phyloP scores from a whole-genome alignment of 2,329 filamentous ascomycete genomes.

The Fusarium irregulare region DNA sequence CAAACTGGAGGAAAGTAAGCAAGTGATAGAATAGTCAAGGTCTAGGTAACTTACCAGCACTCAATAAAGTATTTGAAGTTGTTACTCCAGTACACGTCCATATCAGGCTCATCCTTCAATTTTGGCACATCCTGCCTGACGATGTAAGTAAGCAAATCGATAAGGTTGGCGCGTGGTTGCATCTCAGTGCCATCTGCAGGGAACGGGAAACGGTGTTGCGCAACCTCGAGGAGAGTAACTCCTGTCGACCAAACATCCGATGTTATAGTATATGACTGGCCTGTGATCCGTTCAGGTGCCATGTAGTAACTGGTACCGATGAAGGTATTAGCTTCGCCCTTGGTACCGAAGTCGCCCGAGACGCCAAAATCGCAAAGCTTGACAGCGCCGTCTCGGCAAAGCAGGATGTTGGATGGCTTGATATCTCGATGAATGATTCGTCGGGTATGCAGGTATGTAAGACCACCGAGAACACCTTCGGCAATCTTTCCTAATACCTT shows the following conservation, averaged over 20 bases:
- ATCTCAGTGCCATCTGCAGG: slow-evolving; percentile 95
- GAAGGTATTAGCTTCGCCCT: slow-evolving; percentile 98
- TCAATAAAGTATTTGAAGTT: slow-evolving; percentile 99
- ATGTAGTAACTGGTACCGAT: slow-evolving; percentile 99
- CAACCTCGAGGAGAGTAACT: slow-evolving; percentile 98
- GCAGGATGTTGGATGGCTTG: slow-evolving; percentile 96
- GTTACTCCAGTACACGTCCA: slow-evolving; percentile 92
- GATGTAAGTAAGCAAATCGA: slow-evolving; percentile 97
- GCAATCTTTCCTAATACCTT: slow-evolving; percentile 98
- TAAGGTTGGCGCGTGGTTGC: slow-evolving; percentile 91
- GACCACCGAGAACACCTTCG: slow-evolving; percentile 90
- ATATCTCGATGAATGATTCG: slow-evolving; percentile 99
- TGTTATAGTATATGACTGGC: slow-evolving; percentile 97
- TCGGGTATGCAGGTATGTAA: slow-evolving; percentile 94
- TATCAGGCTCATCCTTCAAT: slow-evolving; percentile 92
- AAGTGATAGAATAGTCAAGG: background rate
- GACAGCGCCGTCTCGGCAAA: slow-evolving; percentile 91
- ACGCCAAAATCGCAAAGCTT: slow-evolving; percentile 99
- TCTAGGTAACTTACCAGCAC: slow-evolving; percentile 82
- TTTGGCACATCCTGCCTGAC: slow-evolving; percentile 95
- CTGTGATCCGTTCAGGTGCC: slow-evolving; percentile 97
- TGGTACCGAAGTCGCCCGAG: slow-evolving; percentile 96
- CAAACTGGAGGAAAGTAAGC: slow-evolving; percentile 68
- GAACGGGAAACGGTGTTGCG: slow-evolving; percentile 98
- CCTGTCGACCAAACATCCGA: slow-evolving; percentile 98